Evolutionary conservation across 768 basidiomycete species (phyloP).

Genomic region (Crepidotus variabilis): DNA sequence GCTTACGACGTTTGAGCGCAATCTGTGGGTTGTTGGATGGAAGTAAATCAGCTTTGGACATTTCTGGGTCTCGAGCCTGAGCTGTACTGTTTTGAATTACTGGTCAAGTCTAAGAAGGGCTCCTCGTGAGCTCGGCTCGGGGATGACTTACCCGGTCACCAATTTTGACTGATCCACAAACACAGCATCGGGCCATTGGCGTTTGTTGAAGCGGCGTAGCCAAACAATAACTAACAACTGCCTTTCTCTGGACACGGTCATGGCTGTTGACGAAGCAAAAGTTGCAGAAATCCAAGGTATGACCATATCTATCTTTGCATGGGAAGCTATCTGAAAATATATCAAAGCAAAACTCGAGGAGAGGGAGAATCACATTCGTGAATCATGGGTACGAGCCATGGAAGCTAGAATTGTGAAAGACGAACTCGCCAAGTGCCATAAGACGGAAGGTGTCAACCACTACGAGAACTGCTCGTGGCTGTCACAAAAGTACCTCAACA

Average conservation of each 20-base stretch:
- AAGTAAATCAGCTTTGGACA: constrained; percentile 28
- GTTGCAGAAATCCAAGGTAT: constrained; percentile 49
- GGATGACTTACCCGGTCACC: neutral
- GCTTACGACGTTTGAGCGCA: constrained; percentile 67
- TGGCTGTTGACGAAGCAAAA: constrained; percentile 22
- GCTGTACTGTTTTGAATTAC: neutral
- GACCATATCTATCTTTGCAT: constrained; percentile 2
- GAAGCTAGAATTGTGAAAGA: constrained; percentile 85
- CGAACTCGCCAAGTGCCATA: constrained; percentile 87
- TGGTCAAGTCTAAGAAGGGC: no score
- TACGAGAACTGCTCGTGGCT: constrained; percentile 87
- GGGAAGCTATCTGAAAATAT: neutral
- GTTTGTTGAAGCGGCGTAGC: neutral
- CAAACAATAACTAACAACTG: neutral
- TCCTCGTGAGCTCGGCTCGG: neutral
- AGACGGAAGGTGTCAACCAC: constrained; percentile 87
- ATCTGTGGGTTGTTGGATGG: constrained; percentile 50
- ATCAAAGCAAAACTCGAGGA: constrained; percentile 54
- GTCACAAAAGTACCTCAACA: constrained; percentile 73
- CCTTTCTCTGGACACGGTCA: constrained; percentile 9
- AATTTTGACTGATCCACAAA: no score
- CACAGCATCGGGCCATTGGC: no score
- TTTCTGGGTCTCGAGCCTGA: no score
- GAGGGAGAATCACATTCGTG: constrained; percentile 76
- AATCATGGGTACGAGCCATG: constrained; percentile 95